These are phyloP conservation scores for Ophiostoma fasciatum DNA, from an alignment of 2,329 filamentous ascomycete genomes.

Conservation along the genomic window DNA sequence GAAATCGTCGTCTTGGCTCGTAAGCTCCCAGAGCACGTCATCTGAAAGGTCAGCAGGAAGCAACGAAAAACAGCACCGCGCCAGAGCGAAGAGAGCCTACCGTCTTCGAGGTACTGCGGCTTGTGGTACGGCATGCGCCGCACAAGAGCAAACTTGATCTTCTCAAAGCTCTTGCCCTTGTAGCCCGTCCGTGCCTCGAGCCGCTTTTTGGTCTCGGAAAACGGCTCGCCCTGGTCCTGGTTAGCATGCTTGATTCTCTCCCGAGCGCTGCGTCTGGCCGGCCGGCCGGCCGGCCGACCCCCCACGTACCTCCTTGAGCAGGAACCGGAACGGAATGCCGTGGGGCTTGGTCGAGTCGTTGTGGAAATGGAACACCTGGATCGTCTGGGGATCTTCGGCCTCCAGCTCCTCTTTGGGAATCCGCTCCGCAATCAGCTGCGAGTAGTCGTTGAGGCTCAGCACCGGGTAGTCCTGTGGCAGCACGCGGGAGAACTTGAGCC, in stretches of 20 bases:
- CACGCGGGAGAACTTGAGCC: conserved; percentile 71
- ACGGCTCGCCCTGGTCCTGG: conserved; percentile 68
- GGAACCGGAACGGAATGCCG: conserved; percentile 81
- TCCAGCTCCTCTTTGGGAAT: conserved; percentile 60
- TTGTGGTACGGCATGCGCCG: conserved; percentile 58
- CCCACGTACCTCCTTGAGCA: conserved; percentile 59
- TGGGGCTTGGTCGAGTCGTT: conserved; percentile 73
- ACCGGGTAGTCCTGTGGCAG: conserved; percentile 57
- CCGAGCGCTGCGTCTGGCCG: too few species aligned
- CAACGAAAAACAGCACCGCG: not conserved
- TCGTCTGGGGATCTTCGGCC: conserved; percentile 40
- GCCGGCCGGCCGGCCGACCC: too few species aligned
- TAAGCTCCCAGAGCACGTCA: conserved; percentile 40
- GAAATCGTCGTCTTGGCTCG: conserved; percentile 40
- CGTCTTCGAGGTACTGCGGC: conserved; percentile 73
- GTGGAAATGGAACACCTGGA: conserved; percentile 85
- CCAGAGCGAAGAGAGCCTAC: too few species aligned
- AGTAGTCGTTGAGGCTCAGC: conserved; percentile 74
- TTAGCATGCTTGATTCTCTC: not conserved
- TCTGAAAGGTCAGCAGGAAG: conserved; percentile 26
- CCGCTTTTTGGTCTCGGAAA: conserved; percentile 87
- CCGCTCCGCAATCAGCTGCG: conserved; percentile 65
- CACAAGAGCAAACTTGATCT: conserved; percentile 89
- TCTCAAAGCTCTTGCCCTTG: conserved; percentile 96
- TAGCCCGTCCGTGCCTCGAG: conserved; percentile 83